These are phyloP conservation scores for Hemileccinum impolitum DNA, from an alignment of 768 basidiomycete species.

Conservation along the genomic window DNA sequence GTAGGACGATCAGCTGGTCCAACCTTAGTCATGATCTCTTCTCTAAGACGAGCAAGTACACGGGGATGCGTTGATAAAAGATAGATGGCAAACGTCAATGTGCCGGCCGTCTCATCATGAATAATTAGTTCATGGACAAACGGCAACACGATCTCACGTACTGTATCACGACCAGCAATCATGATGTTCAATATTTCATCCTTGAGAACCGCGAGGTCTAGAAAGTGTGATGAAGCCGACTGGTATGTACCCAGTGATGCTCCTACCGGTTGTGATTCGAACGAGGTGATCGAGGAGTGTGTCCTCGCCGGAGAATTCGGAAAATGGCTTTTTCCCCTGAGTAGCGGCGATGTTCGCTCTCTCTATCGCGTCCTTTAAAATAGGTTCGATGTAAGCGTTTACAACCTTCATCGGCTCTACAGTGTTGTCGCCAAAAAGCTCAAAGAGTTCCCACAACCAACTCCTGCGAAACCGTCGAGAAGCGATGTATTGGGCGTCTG, in stretches of 20 bases:
- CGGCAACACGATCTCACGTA: background rate
- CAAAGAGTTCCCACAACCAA: slow-evolving; percentile 52
- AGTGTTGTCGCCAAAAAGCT: slow-evolving; percentile 47
- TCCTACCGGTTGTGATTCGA: slow-evolving; percentile 41
- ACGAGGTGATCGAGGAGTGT: slow-evolving; percentile 59
- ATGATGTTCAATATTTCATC: slow-evolving; percentile 36
- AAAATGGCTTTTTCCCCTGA: slow-evolving; percentile 18
- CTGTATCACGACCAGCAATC: slow-evolving; percentile 32
- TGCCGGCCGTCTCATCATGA: slow-evolving; percentile 37
- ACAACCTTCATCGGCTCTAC: slow-evolving; percentile 50
- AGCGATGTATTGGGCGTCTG: too few species aligned
- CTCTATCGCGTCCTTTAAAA: slow-evolving; percentile 40
- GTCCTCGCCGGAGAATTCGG: slow-evolving; percentile 38
- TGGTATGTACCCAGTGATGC: slow-evolving; percentile 16
- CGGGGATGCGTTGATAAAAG: slow-evolving; percentile 49
- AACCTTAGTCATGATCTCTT: slow-evolving; percentile 53
- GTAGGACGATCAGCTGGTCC: slow-evolving; percentile 47
- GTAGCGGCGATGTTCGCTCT: slow-evolving; percentile 31
- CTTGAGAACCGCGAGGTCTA: slow-evolving; percentile 27
- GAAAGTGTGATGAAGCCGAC: background rate
- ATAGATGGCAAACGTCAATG: slow-evolving; percentile 38
- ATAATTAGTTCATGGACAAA: background rate
- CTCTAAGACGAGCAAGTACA: slow-evolving; percentile 44
- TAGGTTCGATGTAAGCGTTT: slow-evolving; percentile 50
- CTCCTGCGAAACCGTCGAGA: slow-evolving; percentile 16